These are phyloP conservation scores for Leishmania martiniquensis DNA, from an alignment of 208 protist genomes.

Conservation along the genomic window DNA sequence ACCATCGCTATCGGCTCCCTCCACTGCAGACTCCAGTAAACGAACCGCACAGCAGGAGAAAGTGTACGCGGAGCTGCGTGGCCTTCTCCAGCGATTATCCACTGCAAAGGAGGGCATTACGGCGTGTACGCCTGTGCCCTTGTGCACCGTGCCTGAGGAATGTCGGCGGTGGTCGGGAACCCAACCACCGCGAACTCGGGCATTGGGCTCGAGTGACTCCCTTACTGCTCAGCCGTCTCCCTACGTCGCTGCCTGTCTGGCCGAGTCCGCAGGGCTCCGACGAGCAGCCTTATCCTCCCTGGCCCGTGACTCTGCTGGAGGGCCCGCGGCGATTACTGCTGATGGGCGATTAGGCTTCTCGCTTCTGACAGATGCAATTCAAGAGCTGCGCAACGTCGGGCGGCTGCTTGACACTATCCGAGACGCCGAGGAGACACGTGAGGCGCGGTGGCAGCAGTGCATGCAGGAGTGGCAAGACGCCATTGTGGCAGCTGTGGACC, in stretches of 20 bases:
- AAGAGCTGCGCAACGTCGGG: slow-evolving; percentile 58
- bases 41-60: slow-evolving; percentile 26
- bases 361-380: slow-evolving; percentile 20
- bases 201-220: neutral
- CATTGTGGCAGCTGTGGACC: slow-evolving; percentile 24
- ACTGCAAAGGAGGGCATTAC: neutral
- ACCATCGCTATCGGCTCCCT: neutral
- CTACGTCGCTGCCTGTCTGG: neutral
- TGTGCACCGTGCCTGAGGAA: slow-evolving; percentile 12
- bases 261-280: neutral
- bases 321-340: neutral
- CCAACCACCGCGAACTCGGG: neutral
- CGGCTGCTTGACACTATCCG: slow-evolving; percentile 50
- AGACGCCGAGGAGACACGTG: slow-evolving; percentile 21
- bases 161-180: slow-evolving; percentile 8
- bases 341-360: slow-evolving; percentile 9
- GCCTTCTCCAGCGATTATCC: slow-evolving; percentile 20
- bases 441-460: slow-evolving; percentile 5
- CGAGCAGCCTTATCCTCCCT: neutral
- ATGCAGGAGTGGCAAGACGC: slow-evolving; percentile 37
- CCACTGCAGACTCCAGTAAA: neutral
- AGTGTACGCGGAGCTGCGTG: slow-evolving; percentile 47
- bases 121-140: no score
- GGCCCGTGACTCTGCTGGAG: neutral
- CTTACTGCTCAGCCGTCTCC: neutral